phyloP scores from a whole-genome alignment of 257 asterid species.

The Anisodus tanguticus region DNA sequence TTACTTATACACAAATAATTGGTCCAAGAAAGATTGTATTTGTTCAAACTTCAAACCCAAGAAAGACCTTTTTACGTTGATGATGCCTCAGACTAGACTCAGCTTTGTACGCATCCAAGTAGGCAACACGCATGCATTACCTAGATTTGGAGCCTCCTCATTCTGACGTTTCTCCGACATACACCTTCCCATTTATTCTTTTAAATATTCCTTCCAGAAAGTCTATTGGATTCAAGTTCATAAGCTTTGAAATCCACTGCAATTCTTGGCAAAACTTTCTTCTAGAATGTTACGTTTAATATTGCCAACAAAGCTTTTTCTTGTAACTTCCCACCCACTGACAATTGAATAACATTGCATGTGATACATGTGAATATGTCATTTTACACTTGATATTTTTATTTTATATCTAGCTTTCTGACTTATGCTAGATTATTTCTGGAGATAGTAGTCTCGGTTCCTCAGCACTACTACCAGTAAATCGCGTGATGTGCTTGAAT shows the following conservation, averaged over 20 bases:
- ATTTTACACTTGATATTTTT: background rate
- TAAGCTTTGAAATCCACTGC: background rate
- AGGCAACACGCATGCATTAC: constrained; percentile 25
- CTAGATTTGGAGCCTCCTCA: background rate
- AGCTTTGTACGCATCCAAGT: background rate
- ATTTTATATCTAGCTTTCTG: too few species aligned
- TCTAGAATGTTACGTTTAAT: background rate
- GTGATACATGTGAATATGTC: constrained; percentile 14
- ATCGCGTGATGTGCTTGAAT: too few species aligned
- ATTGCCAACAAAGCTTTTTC: background rate
- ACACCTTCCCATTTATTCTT: background rate
- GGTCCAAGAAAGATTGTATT: background rate
- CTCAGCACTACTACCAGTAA: too few species aligned
- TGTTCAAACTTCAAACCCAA: background rate
- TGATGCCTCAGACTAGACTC: background rate
- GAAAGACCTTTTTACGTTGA: background rate
- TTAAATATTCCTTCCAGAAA: too few species aligned
- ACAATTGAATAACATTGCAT: background rate
- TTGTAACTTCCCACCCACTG: background rate
- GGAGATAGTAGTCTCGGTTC: too few species aligned
- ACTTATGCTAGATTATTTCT: too few species aligned
- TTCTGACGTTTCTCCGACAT: background rate
- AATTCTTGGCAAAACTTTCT: background rate
- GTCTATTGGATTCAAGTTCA: background rate
- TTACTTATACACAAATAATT: background rate